phyloP scores from a whole-genome alignment of 2,329 filamentous ascomycete genomes.

The Nannizziopsis barbatae region DNA sequence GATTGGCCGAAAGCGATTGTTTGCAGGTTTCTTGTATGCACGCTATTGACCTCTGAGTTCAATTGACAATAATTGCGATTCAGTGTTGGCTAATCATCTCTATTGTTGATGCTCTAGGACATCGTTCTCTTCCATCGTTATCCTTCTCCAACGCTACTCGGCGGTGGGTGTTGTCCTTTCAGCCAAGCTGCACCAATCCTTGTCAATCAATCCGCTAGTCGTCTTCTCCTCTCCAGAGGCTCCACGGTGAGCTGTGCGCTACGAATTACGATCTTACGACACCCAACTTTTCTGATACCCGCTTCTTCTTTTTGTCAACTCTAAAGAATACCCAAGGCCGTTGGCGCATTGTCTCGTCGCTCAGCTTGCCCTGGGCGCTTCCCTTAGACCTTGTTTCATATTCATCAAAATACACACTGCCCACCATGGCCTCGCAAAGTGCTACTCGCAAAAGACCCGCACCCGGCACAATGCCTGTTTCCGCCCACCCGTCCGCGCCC shows the following conservation, averaged over 20 bases:
- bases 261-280: constrained; percentile 8
- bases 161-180: neutral
- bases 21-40: too few relatives aligned
- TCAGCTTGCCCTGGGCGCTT: neutral
- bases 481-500: constrained; percentile 44
- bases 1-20: too few relatives aligned
- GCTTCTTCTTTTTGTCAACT: neutral
- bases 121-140: neutral
- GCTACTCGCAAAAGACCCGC: constrained; percentile 59
- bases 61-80: too few relatives aligned
- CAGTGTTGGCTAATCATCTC: too few relatives aligned
- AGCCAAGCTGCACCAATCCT: neutral
- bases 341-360: neutral
- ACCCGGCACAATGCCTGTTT: constrained; percentile 56
- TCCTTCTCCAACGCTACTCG: neutral
- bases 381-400: neutral
- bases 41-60: too few relatives aligned
- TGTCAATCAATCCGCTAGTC: neutral
- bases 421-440: constrained; percentile 30
- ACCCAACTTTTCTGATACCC: constrained; percentile 3
- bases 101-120: neutral
- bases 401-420: neutral
- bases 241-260: neutral
- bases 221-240: neutral
- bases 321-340: neutral